Conservation (phyloP, 257 asterid species). For the Fraxinus americana region DNA sequence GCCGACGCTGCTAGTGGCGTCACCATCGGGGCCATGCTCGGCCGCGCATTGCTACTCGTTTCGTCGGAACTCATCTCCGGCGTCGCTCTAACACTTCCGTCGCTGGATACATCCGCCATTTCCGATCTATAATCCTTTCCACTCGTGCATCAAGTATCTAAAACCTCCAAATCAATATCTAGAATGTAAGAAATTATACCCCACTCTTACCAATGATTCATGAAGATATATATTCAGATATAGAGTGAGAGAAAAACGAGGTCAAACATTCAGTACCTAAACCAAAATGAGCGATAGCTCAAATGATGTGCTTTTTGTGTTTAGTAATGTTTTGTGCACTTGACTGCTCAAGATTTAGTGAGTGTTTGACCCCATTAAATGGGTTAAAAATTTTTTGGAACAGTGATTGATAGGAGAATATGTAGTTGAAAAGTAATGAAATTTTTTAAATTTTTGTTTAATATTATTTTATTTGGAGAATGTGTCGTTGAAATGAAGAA, state of each 20-base stretch:
- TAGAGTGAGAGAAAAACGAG: slow-evolving; percentile 22
- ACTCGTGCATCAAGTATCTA: slow-evolving; percentile 47
- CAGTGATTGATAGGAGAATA: too few species aligned
- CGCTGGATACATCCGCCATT: slow-evolving; percentile 91
- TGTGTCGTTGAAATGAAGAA: too few species aligned
- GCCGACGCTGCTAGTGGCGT: slow-evolving; percentile 71
- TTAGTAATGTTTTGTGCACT: not conserved
- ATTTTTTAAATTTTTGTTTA: too few species aligned
- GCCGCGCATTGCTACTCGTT: slow-evolving; percentile 54
- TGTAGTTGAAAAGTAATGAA: too few species aligned
- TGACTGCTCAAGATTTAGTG: not conserved
- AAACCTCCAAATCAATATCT: slow-evolving; percentile 16
- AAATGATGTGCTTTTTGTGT: slow-evolving; percentile 3
- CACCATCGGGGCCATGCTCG: slow-evolving; percentile 27
- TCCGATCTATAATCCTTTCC: slow-evolving; percentile 54
- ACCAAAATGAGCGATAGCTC: not conserved
- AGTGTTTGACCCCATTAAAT: too few species aligned
- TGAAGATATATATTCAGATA: slow-evolving; percentile 15
- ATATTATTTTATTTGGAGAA: too few species aligned
- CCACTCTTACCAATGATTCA: slow-evolving; percentile 14
- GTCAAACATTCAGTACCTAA: slow-evolving; percentile 22
- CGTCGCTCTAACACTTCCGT: slow-evolving; percentile 52
- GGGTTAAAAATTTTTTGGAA: too few species aligned
- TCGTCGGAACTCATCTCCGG: slow-evolving; percentile 56
- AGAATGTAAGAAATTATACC: slow-evolving; percentile 23